phyloP scores from a whole-genome alignment of 2,329 filamentous ascomycete genomes.

The Diaporthe longicolla region DNA sequence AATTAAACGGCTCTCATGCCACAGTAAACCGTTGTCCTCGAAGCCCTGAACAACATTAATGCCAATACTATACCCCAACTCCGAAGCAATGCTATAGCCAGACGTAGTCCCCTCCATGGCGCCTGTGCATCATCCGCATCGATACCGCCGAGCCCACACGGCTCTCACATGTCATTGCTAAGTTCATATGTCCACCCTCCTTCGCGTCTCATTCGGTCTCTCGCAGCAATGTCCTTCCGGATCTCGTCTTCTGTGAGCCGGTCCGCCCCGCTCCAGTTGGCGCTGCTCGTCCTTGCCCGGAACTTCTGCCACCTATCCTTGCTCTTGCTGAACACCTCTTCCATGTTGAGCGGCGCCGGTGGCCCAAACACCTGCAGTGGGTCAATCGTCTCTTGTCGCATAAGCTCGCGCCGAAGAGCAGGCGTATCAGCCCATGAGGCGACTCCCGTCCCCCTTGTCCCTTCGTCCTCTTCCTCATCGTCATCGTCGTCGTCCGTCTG shows the following conservation, averaged over 20 bases:
- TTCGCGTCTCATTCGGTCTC: constrained; percentile 84
- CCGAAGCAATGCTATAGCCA: constrained; percentile 32
- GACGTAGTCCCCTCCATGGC: background rate
- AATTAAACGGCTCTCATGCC: background rate
- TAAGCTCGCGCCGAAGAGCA: constrained; percentile 80
- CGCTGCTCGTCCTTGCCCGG: constrained; percentile 90
- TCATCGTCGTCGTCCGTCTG: constrained; percentile 94
- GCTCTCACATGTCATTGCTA: constrained; percentile 60
- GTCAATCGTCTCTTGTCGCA: constrained; percentile 87
- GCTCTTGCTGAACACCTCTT: constrained; percentile 94
- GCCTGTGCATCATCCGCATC: background rate
- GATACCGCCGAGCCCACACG: background rate
- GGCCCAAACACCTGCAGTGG: constrained; percentile 90
- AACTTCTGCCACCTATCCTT: constrained; percentile 90
- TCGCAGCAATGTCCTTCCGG: constrained; percentile 80
- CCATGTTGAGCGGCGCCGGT: constrained; percentile 90
- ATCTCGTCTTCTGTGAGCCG: constrained; percentile 90
- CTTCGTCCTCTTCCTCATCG: constrained; percentile 72
- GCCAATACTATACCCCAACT: constrained; percentile 20
- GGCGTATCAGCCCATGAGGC: constrained; percentile 93
- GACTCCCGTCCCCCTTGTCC: constrained; percentile 68
- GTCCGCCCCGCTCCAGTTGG: constrained; percentile 91
- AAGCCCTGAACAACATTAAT: constrained; percentile 13
- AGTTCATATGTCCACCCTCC: constrained; percentile 86
- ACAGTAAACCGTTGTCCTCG: background rate